These are phyloP conservation scores for Pseudogymnoascus sp. DNA, from an alignment of 2,329 filamentous ascomycete genomes.

Conservation along the genomic window DNA sequence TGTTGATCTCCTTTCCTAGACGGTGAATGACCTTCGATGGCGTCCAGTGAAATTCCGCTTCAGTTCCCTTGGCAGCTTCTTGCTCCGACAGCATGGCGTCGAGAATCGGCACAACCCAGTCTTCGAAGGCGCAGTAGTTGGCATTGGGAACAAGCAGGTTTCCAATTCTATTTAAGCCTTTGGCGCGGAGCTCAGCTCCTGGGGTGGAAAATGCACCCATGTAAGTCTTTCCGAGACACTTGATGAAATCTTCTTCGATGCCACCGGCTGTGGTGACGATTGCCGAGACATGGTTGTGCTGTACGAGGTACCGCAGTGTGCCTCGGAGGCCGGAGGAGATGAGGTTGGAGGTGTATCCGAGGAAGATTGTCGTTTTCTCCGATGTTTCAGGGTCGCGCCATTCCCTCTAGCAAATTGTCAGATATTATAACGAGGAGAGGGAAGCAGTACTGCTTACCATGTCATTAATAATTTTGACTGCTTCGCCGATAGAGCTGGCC, in stretches of 20 bases:
- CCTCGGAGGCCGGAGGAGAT: constrained; percentile 93
- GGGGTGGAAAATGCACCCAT: constrained; percentile 75
- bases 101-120: constrained; percentile 95
- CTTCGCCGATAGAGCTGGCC: constrained; percentile 73
- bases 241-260: constrained; percentile 96
- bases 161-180: constrained; percentile 90
- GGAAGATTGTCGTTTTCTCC: constrained; percentile 82
- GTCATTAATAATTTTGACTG: constrained; percentile 84
- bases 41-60: constrained; percentile 78
- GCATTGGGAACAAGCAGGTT: constrained; percentile 93
- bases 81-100: constrained; percentile 91
- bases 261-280: constrained; percentile 95
- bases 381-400: constrained; percentile 76
- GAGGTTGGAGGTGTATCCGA: constrained; percentile 95
- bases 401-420: constrained; percentile 47
- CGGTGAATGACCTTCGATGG: constrained; percentile 86
- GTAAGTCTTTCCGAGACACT: constrained; percentile 91
- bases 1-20: constrained; percentile 87
- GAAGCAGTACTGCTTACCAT: constrained; percentile 56
- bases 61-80: constrained; percentile 64
- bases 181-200: constrained; percentile 70
- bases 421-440: neutral
- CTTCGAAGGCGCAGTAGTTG: constrained; percentile 96
- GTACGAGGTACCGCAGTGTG: constrained; percentile 82
- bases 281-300: constrained; percentile 85